Base-by-base conservation (phyloP, 192 early-diverging fungal species). In the Oehlia diaphana region DNA sequence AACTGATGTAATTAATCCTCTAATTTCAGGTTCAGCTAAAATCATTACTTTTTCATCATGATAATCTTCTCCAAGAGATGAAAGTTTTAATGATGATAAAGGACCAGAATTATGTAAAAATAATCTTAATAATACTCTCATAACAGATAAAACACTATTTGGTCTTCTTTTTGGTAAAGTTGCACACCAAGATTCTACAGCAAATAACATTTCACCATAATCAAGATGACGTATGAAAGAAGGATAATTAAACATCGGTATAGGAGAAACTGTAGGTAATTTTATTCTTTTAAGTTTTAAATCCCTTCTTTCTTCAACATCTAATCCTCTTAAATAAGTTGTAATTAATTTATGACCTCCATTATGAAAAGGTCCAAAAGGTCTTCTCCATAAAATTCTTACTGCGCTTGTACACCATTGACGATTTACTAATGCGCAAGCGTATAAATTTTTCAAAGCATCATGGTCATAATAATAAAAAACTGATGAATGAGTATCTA, bases 221-320 rank as follows among this genome's bases (percentile, higher is more conserved):
- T 74, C 72, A 31, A 74, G 37, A 16, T 61, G 58, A 58, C 50
- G 28, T 3, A 74, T 61, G 8, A 74, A 74, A 2, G 72, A 74
- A 21, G 72, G 50, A 28, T 74, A 74, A 23, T 74, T 74, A 31
- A 74, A 74, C 50, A 74, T 58, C 3, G 72, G 72, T 35, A 61
- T 16, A 7, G 50, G 49, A 2, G 72, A 26, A 28, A 33, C 53
- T 6, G 37, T 14, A 12, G 72, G 72, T 61, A 74, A 37, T 62
- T 74, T 62, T 21, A 53, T 31, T 7, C 58, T 44, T 21, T 74
- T 31, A 19, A 31, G 26, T 58, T 58, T 50, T 33, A 74, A 74
- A 19, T 58, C 26, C 37, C 37, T 50, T 74, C 37, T 13, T 62
- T 74, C 50, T 14, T 74, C 16, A 28, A 39, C 19, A 13, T 58